A percentile compares a stretch with the other conserved stretches of the same genome.
Conservation (phyloP, 371 early-diverging fungal species). For the Mortierella sp. region DNA sequence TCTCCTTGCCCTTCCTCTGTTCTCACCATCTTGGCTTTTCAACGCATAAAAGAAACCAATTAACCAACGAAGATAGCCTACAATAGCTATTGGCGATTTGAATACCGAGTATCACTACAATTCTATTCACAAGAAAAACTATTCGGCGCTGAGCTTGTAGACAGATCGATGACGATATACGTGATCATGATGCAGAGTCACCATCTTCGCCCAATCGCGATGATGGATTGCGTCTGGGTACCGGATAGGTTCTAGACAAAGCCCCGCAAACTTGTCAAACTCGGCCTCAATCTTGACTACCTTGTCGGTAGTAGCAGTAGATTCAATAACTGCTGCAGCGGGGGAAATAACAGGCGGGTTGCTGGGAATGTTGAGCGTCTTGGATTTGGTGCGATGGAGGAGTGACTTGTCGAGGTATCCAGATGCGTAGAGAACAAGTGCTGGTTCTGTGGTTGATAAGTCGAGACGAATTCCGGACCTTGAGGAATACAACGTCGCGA, state of each 20-base stretch:
- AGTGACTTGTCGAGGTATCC: constrained; percentile 34
- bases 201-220: constrained; percentile 44
- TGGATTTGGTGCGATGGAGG: constrained; percentile 37
- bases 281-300: constrained; percentile 20
- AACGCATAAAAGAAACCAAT: no score
- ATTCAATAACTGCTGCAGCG: background rate
- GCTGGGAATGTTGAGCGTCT: constrained; percentile 1
- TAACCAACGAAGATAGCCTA: no score
- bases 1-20: no score
- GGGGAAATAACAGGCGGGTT: constrained; percentile 21
- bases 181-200: constrained; percentile 31
- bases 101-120: no score
- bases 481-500: constrained; percentile 34
- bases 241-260: constrained; percentile 50
- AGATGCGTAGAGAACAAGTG: constrained; percentile 40
- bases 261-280: constrained; percentile 41
- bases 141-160: constrained; percentile 27
- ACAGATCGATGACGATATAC: constrained; percentile 42
- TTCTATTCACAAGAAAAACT: background rate
- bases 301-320: background rate
- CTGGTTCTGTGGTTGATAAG: constrained; percentile 47
- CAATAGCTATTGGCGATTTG: no score
- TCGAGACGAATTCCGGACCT: constrained; percentile 41
- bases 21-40: no score
- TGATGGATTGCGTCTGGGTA: constrained; percentile 54